Percentiles rank a stretch among this genome's conserved stretches.
Conservation (phyloP, 768 basidiomycete species). For the Hydnomerulius pinastri region DNA sequence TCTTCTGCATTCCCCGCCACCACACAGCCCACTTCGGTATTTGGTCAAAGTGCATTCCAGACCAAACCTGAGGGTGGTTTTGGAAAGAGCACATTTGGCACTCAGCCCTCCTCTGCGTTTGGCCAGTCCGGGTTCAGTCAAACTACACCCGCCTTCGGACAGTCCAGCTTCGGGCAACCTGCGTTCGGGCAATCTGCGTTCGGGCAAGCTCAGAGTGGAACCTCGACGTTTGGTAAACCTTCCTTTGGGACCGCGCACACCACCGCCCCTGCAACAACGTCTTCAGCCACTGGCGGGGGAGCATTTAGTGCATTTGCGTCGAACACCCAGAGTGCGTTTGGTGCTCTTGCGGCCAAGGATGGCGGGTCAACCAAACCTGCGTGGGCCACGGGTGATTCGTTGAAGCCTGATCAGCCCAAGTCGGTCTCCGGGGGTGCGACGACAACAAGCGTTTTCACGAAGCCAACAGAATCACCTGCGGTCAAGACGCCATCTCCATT, state of each 20-base stretch:
- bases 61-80: slow-evolving; percentile 15
- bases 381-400: slow-evolving; percentile 16
- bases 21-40: slow-evolving; percentile 13
- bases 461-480: slow-evolving; percentile 9
- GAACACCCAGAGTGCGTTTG: slow-evolving; percentile 30
- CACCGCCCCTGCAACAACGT: slow-evolving; percentile 12
- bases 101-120: slow-evolving; percentile 34
- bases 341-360: slow-evolving; percentile 18
- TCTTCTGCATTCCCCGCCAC: slow-evolving; percentile 21
- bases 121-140: slow-evolving; percentile 39
- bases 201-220: slow-evolving; percentile 18
- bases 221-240: slow-evolving; percentile 25
- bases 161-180: slow-evolving; percentile 39
- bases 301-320: slow-evolving; percentile 41
- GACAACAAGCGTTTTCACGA: slow-evolving; percentile 8
- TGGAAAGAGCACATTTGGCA: slow-evolving; percentile 24
- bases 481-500: slow-evolving; percentile 14
- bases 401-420: slow-evolving; percentile 11
- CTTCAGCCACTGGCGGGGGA: slow-evolving; percentile 24
- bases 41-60: slow-evolving; percentile 16
- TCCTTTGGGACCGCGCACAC: slow-evolving; percentile 13
- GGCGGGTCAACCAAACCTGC: slow-evolving; percentile 21
- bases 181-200: slow-evolving; percentile 41
- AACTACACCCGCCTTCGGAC: slow-evolving; percentile 26
- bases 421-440: background rate